phyloP scores from a whole-genome alignment of 2,329 filamentous ascomycete genomes.

The Aspergillus japonicus region DNA sequence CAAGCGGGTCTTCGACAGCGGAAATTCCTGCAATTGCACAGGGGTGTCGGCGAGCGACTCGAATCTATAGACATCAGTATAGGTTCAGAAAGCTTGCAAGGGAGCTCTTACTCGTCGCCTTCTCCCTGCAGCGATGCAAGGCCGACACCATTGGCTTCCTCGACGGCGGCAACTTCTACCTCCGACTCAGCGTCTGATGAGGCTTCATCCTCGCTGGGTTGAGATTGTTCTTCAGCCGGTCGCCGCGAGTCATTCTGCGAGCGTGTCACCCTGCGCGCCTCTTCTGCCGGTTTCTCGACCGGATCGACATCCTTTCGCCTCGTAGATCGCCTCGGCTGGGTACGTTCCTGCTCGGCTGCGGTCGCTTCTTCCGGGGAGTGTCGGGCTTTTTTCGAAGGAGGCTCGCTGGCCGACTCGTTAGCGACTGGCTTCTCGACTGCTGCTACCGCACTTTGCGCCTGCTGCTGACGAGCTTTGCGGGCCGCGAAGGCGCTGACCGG shows the following conservation, averaged over 20 bases:
- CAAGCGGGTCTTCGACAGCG: slow-evolving; percentile 39
- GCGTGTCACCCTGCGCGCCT: slow-evolving; percentile 5
- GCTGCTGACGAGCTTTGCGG: slow-evolving; percentile 42
- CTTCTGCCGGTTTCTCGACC: slow-evolving; percentile 13
- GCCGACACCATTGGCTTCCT: slow-evolving; percentile 24
- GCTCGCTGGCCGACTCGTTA: slow-evolving; percentile 26
- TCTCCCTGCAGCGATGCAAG: slow-evolving; percentile 26
- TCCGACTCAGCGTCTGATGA: slow-evolving; percentile 21
- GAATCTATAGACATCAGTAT: slow-evolving; percentile 27
- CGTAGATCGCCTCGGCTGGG: slow-evolving; percentile 21
- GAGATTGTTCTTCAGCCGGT: background rate
- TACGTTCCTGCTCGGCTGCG: slow-evolving; percentile 14
- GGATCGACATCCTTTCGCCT: slow-evolving; percentile 19
- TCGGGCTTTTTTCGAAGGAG: slow-evolving; percentile 37
- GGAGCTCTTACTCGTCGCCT: slow-evolving; percentile 25
- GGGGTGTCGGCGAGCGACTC: slow-evolving; percentile 33
- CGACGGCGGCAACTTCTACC: slow-evolving; percentile 14
- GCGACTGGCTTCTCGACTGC: slow-evolving; percentile 19
- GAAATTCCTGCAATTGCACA: slow-evolving; percentile 38
- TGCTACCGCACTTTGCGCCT: slow-evolving; percentile 23
- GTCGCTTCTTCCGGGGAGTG: slow-evolving; percentile 26
- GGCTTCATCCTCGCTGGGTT: slow-evolving; percentile 8
- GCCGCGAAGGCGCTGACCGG: slow-evolving; percentile 46
- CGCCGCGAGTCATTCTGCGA: slow-evolving; percentile 9
- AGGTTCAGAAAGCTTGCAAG: background rate